Base-by-base conservation (phyloP, 2,329 filamentous ascomycete genomes). In the Talaromyces sp. region DNA sequence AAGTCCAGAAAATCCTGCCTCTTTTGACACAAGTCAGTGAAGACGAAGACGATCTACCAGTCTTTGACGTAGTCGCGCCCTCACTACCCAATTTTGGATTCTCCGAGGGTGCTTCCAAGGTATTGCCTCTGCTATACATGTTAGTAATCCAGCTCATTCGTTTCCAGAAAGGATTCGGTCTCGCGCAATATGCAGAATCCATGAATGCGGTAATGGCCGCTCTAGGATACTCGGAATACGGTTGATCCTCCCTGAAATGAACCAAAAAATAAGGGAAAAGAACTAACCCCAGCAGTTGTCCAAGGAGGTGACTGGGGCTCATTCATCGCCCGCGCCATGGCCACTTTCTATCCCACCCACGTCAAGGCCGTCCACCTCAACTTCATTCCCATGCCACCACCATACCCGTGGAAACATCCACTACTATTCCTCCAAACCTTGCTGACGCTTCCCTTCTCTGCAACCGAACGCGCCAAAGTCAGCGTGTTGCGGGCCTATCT, bases 221-320 rank as follows among this genome's bases (percentile, higher is more conserved):
- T 12, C 80, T 92, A 2, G 88, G 88, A 0, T 92, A 89, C 69
- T 66, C 80, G 2, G 77, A 85, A 74, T 90, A 88, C 63, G 81
- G 77, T 75, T 66, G 47, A 67, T 64, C 58, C 56, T 16, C 14
- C 10, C 27, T 34, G 9, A 18, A 12, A n/a, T n/a, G n/a, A n/a
- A n/a, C 4, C n/a, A 1, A 1, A 55, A 55, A 36, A 7, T n/a
- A 52, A 18, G 23, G 14, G 1, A 23, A 18, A 27, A 5, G 23
- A 27, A 27, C 28, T 23, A 56, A 55, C 51, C 5, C 8, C 44
- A 7, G 3, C 14, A 69, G 70, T 76, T 1, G 77, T 79, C 6
- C 84, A 90, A 73, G 87, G 87, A 65, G 89, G 89, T 31, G 89
- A 91, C 69, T 91, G 87, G 88, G 89, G 89, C 18, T 71, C 82